A percentile compares a stretch with the other conserved stretches of the same genome.
Conservation (phyloP, 345 rosid species). For the Bretschneidera sinensis region DNA sequence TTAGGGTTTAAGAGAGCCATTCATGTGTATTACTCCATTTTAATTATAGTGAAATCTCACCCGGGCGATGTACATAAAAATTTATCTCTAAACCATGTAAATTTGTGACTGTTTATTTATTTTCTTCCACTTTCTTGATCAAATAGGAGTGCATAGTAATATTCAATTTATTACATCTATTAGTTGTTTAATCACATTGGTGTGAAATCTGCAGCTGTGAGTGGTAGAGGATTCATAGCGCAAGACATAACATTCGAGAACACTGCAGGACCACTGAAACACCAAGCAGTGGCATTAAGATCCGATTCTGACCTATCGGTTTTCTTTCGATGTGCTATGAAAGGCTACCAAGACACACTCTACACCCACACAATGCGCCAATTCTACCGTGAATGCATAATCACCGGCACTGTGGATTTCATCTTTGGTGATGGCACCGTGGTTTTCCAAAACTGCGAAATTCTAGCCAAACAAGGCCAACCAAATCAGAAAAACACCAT, state of each 20-base stretch:
- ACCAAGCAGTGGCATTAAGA: slow-evolving; percentile 85
- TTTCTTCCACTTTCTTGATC: too few species aligned
- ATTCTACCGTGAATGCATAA: slow-evolving; percentile 73
- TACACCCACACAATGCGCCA: slow-evolving; percentile 89
- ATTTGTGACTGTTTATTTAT: not conserved
- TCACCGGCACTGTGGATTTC: slow-evolving; percentile 83
- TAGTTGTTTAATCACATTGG: not conserved
- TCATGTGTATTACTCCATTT: too few species aligned
- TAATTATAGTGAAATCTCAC: too few species aligned
- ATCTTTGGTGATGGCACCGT: slow-evolving; percentile 75
- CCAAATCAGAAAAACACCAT: slow-evolving; percentile 68
- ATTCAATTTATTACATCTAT: not conserved
- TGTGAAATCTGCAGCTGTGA: slow-evolving; percentile 58
- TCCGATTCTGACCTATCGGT: slow-evolving; percentile 76
- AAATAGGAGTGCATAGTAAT: too few species aligned
- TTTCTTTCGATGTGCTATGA: slow-evolving; percentile 49
- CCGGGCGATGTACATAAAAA: too few species aligned
- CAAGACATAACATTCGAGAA: slow-evolving; percentile 76
- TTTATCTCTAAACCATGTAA: not conserved
- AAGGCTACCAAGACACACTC: slow-evolving; percentile 83
- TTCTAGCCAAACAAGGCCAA: slow-evolving; percentile 57
- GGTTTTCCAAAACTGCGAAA: slow-evolving; percentile 70
- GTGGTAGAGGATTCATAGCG: slow-evolving; percentile 80
- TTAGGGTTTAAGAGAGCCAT: too few species aligned
- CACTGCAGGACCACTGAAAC: slow-evolving; percentile 76